These are phyloP conservation scores for Aegilops speltoides DNA, from an alignment of 176 grass and related monocot species.

Conservation along the genomic window DNA sequence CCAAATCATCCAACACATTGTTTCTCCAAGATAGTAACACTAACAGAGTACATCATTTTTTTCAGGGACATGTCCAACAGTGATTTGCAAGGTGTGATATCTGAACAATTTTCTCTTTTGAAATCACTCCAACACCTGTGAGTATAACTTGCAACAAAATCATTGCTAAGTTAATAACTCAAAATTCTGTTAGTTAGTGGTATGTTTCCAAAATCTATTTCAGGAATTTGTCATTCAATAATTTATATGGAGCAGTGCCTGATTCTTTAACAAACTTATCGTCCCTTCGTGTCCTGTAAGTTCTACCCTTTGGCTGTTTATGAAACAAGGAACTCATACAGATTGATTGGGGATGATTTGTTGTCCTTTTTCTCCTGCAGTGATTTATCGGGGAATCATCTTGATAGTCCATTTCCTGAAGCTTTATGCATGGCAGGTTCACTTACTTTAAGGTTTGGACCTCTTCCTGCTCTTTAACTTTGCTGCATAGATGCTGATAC, in stretches of 20 bases:
- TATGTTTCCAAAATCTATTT: background rate
- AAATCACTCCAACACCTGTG: background rate
- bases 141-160: background rate
- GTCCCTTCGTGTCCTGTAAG: background rate
- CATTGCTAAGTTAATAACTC: background rate
- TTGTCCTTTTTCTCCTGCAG: background rate
- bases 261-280: background rate
- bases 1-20: too few relatives aligned
- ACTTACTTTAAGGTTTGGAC: background rate
- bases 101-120: background rate
- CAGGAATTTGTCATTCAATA: constrained; percentile 7
- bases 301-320: background rate
- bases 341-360: background rate
- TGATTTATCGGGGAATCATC: background rate
- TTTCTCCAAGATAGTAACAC: too few relatives aligned
- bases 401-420: background rate
- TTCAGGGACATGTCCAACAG: background rate
- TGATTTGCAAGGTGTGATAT: constrained; percentile 8
- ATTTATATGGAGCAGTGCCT: background rate
- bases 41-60: too few relatives aligned
- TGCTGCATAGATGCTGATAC: background rate
- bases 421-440: background rate
- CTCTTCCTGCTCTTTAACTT: background rate
- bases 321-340: background rate
- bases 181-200: background rate